Base-by-base conservation (phyloP, 2,329 filamentous ascomycete genomes). In the Fusarium decemcellulare region DNA sequence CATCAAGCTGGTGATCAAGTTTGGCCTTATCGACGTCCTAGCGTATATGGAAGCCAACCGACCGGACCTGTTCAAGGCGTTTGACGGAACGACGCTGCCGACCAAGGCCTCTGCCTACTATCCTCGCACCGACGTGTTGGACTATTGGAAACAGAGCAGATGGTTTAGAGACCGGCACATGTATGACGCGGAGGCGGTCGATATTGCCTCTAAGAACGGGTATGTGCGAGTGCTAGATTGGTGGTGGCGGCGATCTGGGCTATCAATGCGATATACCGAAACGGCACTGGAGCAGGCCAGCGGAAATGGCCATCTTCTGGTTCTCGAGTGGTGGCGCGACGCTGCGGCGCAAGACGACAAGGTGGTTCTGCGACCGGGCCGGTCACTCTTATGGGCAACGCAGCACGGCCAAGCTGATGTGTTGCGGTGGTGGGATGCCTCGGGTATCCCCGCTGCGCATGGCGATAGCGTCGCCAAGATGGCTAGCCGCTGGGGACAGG, bases 291-390 rank as follows among this genome's bases (percentile, higher is more conserved):
- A 98, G 79, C 92, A 95, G 74, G 95, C 95, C 32, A 95, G 92
- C 62, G 91, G 91, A 5, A 92, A 93, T 74, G 94, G 95, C 8
- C 92, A 96, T 70, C 85, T 97, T n/a, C 83, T 90, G 8, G 94
- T 98, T 1, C 86, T 98, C 2, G 92, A 97, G 73, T 98, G 95
- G 95, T 98, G 95, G 95, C 93, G 93, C 72, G 87, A 91, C 63
- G 90, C 91, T 0, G 88, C 87, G 12, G 81, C 84, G 14, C 86
- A 87, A 56, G 86, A 91, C 74, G 86, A 91, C 44, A 80, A 81
- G 2, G 82, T 90, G 52, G 82, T 86, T 7, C 85, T 97, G 14
- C 94, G 95, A 72, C 92, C 95, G 0, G 95, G 95, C 43, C 94
- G 96, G 74, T 92, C 93, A 29, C 90, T 97, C 16, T 88, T 95